Evolutionary conservation across 768 basidiomycete genomes (phyloP).

Genomic region (Strobilomyces confusus): DNA sequence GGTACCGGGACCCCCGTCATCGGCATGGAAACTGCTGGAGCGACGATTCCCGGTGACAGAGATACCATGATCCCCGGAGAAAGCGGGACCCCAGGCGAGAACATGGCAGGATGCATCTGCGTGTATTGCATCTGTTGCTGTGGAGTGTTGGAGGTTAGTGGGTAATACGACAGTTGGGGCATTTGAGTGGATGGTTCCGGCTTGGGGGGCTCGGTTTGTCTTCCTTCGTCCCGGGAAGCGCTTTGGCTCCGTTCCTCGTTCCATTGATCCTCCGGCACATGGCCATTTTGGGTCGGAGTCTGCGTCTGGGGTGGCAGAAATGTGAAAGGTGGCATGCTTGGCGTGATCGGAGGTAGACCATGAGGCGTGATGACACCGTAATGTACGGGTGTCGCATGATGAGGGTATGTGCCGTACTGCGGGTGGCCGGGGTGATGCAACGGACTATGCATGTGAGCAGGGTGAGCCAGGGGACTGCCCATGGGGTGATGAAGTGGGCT

Average conservation of each 20-base stretch:
- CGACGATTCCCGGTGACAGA: conserved; percentile 24
- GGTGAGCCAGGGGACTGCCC: conserved; percentile 31
- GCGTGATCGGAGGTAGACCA: conserved; percentile 90
- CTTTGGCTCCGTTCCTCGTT: conserved; percentile 2
- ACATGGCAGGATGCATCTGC: conserved; percentile 23
- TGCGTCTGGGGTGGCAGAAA: conserved; percentile 57
- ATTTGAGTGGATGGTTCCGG: conserved; percentile 7
- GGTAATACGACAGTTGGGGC: conserved; percentile 11
- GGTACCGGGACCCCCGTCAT: conserved; percentile 21
- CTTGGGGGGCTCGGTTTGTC: not conserved
- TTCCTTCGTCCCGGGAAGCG: conserved; percentile 5
- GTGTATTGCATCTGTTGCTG: conserved; percentile 24
- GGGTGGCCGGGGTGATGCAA: conserved; percentile 29
- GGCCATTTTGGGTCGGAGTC: conserved; percentile 20
- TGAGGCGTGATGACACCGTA: conserved; percentile 59
- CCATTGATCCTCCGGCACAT: not conserved
- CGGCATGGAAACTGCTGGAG: conserved; percentile 15
- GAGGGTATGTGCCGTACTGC: conserved; percentile 28
- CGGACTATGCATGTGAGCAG: conserved; percentile 30
- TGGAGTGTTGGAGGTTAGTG: conserved; percentile 9
- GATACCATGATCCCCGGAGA: conserved; percentile 30
- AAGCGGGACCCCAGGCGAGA: conserved; percentile 30
- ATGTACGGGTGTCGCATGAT: conserved; percentile 19
- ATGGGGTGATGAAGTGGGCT: conserved; percentile 39
- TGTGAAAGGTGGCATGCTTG: conserved; percentile 93